A percentile compares a stretch with the other conserved stretches of the same genome.
Conservation (phyloP, 441 rosid species). For the Daphne laureola region DNA sequence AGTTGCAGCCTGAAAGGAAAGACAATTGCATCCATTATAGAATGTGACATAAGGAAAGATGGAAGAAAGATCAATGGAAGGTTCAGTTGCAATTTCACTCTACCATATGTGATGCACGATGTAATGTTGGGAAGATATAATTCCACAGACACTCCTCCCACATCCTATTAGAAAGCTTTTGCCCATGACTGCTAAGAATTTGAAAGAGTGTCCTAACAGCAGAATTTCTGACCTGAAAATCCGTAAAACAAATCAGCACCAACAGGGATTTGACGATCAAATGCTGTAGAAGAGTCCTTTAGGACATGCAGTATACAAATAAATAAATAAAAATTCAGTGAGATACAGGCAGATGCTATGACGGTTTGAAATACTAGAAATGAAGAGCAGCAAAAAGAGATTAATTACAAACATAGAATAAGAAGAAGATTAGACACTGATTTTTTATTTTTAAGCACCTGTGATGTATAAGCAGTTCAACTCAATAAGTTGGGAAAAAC, state of each 20-base stretch:
- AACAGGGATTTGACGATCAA: neutral
- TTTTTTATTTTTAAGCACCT: no score
- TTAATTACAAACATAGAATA: slow-evolving; percentile 5
- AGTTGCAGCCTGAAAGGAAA: slow-evolving; percentile 68
- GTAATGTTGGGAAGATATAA: slow-evolving; percentile 86
- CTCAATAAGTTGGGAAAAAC: no score
- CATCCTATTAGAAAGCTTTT: slow-evolving; percentile 86
- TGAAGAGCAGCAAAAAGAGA: neutral
- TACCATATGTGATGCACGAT: slow-evolving; percentile 96
- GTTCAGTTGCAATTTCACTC: slow-evolving; percentile 8
- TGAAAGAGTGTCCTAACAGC: slow-evolving; percentile 96
- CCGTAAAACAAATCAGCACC: slow-evolving; percentile 5
- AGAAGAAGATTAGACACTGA: no score
- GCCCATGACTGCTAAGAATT: slow-evolving; percentile 93
- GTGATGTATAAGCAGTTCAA: no score
- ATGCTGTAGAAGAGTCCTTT: neutral
- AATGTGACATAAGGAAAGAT: neutral
- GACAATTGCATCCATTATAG: neutral
- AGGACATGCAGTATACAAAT: no score
- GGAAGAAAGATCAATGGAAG: slow-evolving; percentile 14
- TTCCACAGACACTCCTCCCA: slow-evolving; percentile 99
- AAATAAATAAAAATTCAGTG: no score
- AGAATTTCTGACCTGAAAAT: slow-evolving; percentile 89
- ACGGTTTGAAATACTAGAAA: neutral
- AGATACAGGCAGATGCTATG: neutral